phyloP scores from a whole-genome alignment of 1,284 basidiomycete species.

The Ceratobasidium sp. region DNA sequence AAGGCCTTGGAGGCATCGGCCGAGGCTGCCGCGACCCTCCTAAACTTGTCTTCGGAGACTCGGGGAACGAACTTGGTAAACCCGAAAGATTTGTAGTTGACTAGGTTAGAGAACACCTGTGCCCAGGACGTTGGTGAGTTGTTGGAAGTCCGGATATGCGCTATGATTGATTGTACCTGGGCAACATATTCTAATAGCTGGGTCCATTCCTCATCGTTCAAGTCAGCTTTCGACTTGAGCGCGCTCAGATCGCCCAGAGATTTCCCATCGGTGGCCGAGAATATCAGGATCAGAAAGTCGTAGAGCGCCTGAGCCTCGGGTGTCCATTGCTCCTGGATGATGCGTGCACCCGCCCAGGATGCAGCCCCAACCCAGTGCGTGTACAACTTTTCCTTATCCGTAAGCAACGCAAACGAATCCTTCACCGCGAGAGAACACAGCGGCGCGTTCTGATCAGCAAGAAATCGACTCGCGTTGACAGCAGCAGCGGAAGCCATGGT shows the following conservation, averaged over 20 bases:
- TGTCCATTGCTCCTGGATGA: conserved; percentile 84
- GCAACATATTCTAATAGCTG: conserved; percentile 71
- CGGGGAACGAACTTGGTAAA: conserved; percentile 84
- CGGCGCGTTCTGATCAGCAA: conserved; percentile 72
- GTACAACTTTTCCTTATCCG: conserved; percentile 76
- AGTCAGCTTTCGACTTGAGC: conserved; percentile 61
- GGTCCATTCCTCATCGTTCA: conserved; percentile 68
- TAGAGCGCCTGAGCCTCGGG: conserved; percentile 60
- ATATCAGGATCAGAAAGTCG: conserved; percentile 70
- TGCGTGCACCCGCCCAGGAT: conserved; percentile 76
- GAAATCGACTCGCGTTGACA: conserved; percentile 53
- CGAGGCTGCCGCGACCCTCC: conserved; percentile 65
- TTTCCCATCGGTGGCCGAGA: conserved; percentile 61
- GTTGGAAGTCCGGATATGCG: not conserved
- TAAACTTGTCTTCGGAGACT: conserved; percentile 65
- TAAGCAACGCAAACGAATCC: conserved; percentile 71
- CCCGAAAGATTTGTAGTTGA: conserved; percentile 80
- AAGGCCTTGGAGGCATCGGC: conserved; percentile 62
- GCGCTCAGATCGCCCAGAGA: conserved; percentile 63
- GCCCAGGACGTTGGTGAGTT: not conserved
- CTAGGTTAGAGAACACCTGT: conserved; percentile 76
- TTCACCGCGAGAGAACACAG: conserved; percentile 70
- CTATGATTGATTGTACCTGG: conserved; percentile 56
- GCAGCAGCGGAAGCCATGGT: conserved; percentile 33
- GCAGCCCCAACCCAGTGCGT: conserved; percentile 60